A percentile compares a stretch with the other conserved stretches of the same genome.
Evolutionary conservation across 352 stramenopile species (phyloP).

Genomic region (Ophiocytium majus): DNA sequence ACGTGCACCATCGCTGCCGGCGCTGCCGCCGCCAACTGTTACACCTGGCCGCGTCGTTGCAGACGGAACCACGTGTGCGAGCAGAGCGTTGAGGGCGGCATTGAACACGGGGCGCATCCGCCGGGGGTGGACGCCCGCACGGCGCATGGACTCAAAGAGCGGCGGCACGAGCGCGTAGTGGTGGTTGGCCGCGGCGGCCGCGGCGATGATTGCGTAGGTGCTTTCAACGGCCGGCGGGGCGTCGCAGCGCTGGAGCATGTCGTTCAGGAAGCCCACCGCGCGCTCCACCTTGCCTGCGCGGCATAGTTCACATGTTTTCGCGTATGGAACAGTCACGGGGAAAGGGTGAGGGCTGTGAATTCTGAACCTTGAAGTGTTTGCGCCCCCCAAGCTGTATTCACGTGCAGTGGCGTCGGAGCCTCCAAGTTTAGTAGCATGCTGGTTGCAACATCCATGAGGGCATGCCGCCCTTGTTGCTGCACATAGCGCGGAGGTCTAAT

Average conservation of each 20-base stretch:
- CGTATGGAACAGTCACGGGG: too few relatives aligned
- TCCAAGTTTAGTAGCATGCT: too few relatives aligned
- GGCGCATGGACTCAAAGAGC: background rate
- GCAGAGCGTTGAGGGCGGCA: background rate
- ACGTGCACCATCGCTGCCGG: background rate
- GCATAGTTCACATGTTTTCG: too few relatives aligned
- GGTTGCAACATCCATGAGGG: too few relatives aligned
- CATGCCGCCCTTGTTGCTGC: too few relatives aligned
- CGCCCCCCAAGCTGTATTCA: too few relatives aligned
- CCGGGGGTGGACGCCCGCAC: background rate
- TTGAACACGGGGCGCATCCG: background rate
- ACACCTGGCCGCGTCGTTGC: background rate
- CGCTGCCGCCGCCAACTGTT: too few relatives aligned
- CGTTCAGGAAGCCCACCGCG: background rate
- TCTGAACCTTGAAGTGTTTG: too few relatives aligned
- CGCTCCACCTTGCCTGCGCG: background rate
- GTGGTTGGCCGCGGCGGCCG: background rate
- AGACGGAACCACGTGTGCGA: background rate
- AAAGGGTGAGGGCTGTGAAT: too few relatives aligned
- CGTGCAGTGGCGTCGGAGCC: too few relatives aligned
- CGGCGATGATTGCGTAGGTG: background rate
- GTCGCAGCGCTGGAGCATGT: background rate
- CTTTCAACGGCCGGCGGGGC: background rate
- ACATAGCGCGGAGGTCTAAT: too few relatives aligned
- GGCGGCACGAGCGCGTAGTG: background rate